These are phyloP conservation scores for Lizonia empirigonia DNA, from an alignment of 2,329 filamentous ascomycete species.

Conservation along the genomic window DNA sequence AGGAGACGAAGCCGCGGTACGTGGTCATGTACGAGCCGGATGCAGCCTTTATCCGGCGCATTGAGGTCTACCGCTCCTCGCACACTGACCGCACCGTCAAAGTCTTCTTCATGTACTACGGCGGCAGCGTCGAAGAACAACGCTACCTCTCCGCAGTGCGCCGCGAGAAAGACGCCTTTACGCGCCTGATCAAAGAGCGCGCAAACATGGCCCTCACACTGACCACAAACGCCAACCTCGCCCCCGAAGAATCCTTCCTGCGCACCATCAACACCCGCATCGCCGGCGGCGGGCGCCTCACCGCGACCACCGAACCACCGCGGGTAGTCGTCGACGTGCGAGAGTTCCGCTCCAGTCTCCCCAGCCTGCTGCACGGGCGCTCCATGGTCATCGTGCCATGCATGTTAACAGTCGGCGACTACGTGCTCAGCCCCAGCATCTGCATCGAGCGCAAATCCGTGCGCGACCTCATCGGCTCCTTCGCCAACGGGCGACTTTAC, in stretches of 20 bases:
- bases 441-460: constrained; percentile 95
- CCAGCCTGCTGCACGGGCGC: constrained; percentile 86
- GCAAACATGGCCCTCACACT: constrained; percentile 90
- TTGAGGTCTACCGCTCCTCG: constrained; percentile 95
- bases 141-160: constrained; percentile 86
- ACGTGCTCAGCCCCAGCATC: constrained; percentile 87
- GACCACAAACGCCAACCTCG: constrained; percentile 67
- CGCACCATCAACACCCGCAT: constrained; percentile 97
- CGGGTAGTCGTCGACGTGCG: constrained; percentile 94
- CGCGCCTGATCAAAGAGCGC: constrained; percentile 90
- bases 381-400: constrained; percentile 90
- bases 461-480: constrained; percentile 86
- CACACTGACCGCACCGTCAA: constrained; percentile 87
- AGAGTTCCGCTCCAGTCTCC: constrained; percentile 91
- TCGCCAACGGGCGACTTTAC: constrained; percentile 89
- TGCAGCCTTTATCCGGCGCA: constrained; percentile 87
- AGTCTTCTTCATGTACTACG: constrained; percentile 97
- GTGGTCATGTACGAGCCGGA: constrained; percentile 99
- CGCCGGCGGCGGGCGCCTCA: constrained; percentile 84
- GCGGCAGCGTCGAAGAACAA: constrained; percentile 93
- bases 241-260: constrained; percentile 89
- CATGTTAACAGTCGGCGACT: constrained; percentile 95
- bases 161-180: constrained; percentile 96
- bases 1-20: constrained; percentile 90
- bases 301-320: constrained; percentile 83